Evolutionary conservation across 108 stramenopile species (phyloP).

Genomic region (Poteriospumella lacustris): DNA sequence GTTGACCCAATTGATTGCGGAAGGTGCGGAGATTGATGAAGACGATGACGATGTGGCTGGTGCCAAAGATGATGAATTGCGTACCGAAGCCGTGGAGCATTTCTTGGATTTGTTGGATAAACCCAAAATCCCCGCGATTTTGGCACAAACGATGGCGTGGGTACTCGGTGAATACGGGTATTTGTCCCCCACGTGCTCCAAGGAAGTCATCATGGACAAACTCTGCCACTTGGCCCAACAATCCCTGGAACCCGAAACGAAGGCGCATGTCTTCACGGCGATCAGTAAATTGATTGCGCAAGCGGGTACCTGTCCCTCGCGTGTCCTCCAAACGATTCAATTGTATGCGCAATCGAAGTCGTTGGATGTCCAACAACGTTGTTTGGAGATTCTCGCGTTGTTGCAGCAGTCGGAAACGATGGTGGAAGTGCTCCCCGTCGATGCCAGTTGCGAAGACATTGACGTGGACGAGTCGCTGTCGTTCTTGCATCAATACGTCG

Average conservation of each 20-base stretch:
- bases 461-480: constrained; percentile 76
- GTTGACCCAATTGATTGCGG: constrained; percentile 87
- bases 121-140: constrained; percentile 65
- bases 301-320: constrained; percentile 72
- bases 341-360: constrained; percentile 75
- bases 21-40: constrained; percentile 85
- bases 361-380: constrained; percentile 79
- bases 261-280: constrained; percentile 73
- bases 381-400: constrained; percentile 79
- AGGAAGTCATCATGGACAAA: constrained; percentile 64
- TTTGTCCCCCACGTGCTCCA: constrained; percentile 58
- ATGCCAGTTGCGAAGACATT: constrained; percentile 77
- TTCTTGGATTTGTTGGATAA: constrained; percentile 67
- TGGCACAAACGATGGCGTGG: constrained; percentile 92
- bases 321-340: constrained; percentile 73
- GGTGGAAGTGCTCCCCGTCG: constrained; percentile 83
- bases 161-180: constrained; percentile 96
- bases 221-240: constrained; percentile 58
- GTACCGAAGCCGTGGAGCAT: constrained; percentile 82
- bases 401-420: constrained; percentile 67
- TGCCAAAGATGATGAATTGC: constrained; percentile 65
- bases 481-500: constrained; percentile 79
- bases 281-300: constrained; percentile 90
- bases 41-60: constrained; percentile 68
- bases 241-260: constrained; percentile 55